phyloP scores from a whole-genome alignment of 2,329 filamentous ascomycete genomes.

The Trichoderma citrinoviride region DNA sequence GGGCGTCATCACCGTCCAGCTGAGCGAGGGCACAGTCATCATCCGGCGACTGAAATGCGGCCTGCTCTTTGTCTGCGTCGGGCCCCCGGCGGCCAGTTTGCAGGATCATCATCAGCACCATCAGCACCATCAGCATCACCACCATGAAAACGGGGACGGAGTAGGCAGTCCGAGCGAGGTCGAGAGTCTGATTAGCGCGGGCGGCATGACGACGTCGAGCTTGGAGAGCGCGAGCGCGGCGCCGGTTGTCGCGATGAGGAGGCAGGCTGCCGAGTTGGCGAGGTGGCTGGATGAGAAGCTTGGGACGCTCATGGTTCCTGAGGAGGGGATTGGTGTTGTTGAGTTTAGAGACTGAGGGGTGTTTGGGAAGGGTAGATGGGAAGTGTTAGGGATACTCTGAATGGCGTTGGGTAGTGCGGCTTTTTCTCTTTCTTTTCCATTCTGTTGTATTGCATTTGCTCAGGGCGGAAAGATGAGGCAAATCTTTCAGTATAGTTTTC shows the following conservation, averaged over 20 bases:
- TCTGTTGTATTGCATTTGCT: background rate
- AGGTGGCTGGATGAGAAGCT: conserved; percentile 61
- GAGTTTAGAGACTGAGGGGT: background rate
- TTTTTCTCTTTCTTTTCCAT: background rate
- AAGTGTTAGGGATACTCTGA: background rate
- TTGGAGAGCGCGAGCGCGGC: conserved; percentile 41
- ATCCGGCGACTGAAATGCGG: conserved; percentile 58
- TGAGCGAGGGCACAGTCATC: conserved; percentile 57
- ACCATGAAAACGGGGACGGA: conserved; percentile 35
- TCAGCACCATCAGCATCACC: conserved; percentile 14
- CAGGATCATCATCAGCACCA: conserved; percentile 20
- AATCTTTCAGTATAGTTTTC: background rate
- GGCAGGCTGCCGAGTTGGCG: conserved; percentile 58
- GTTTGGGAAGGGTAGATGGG: accelerated
- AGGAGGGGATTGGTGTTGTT: conserved; percentile 43
- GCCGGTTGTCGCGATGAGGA: conserved; percentile 51
- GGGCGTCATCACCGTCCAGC: conserved; percentile 55
- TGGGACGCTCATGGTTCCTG: conserved; percentile 51
- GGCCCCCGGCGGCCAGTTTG: conserved; percentile 40
- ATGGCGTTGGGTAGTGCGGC: conserved; percentile 4
- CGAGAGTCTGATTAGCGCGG: conserved; percentile 47
- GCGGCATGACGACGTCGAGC: conserved; percentile 45
- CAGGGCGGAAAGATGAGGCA: background rate
- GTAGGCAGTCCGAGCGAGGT: conserved; percentile 44
- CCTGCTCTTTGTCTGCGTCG: conserved; percentile 61